Base-by-base conservation (phyloP, 768 basidiomycete genomes). In the Rhodotorula taiwanensis region DNA sequence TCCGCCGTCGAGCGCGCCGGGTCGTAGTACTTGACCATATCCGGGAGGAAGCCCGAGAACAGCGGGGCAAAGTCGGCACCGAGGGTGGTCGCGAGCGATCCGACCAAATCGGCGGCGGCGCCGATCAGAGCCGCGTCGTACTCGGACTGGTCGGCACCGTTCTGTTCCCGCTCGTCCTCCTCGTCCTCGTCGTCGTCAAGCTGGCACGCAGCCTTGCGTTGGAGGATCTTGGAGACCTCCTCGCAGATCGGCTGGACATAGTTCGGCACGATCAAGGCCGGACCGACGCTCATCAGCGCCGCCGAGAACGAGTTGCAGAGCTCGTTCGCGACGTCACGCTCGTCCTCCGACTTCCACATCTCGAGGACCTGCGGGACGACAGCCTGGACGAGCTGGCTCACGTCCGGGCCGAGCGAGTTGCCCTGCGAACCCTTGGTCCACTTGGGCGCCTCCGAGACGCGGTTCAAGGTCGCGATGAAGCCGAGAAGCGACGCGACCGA, bases 111-210 rank as follows among this genome's bases (percentile, higher is more conserved):
- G 45, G 87, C 87, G 31, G 94, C 94, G 30, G 92, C 86, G 31
- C 89, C 88, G 73, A 98, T 88, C 61, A 99, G 81, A 58, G 95
- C 88, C 6, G 93, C 89, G 75, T 99, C 95, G 75, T 91, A 94
- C 78, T 99, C 95, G 2, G 93, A 92, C 72, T 87, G 86, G 77
- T 98, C 95, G 5, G 54, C 59, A 9, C 10, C 36, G n/a, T n/a
- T n/a, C 36, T 9, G 36, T 16, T 39, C 36, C 36, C 16, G 36
- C 25, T 58, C 56, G 74, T 89, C 88, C 13, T 75, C 76, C 30
- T 86, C 86, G 71, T 89, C 88, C n/a, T 69, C 71, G 44, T 70
- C 75, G 30, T 88, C 88, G 72, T 94, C 91, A 75, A 92, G 87
- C 76, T 99, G 95, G 78, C 94, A 98, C 70, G 90, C 82, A 0